Conservation (phyloP, 352 stramenopile species). For the Pythium phragmiticola region DNA sequence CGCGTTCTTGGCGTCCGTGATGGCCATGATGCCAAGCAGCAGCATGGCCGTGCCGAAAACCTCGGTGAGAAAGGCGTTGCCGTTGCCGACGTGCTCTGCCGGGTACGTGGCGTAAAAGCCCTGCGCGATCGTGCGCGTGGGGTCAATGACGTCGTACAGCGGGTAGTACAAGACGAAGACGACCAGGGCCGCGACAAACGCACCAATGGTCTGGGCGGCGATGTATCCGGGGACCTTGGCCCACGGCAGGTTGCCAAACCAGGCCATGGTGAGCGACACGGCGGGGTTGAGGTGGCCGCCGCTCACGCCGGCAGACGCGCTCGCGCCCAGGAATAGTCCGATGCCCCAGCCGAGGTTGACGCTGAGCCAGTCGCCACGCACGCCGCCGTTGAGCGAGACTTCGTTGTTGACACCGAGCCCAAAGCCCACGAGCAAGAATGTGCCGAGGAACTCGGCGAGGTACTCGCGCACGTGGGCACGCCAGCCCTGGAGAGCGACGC, state of each 20-base stretch:
- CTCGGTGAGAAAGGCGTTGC: slow-evolving; percentile 60
- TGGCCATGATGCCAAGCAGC: slow-evolving; percentile 49
- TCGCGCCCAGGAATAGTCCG: slow-evolving; percentile 66
- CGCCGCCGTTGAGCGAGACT: slow-evolving; percentile 40
- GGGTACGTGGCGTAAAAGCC: slow-evolving; percentile 58
- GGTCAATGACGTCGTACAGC: slow-evolving; percentile 48
- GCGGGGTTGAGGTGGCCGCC: slow-evolving; percentile 67
- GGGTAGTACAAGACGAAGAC: slow-evolving; percentile 60
- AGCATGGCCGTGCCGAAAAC: slow-evolving; percentile 58
- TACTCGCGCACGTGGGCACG: slow-evolving; percentile 40
- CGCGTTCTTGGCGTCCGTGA: slow-evolving; percentile 55
- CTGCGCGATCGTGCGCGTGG: slow-evolving; percentile 38
- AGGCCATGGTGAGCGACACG: slow-evolving; percentile 51
- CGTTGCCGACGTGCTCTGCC: slow-evolving; percentile 30
- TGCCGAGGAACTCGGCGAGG: slow-evolving; percentile 61
- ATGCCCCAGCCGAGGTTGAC: slow-evolving; percentile 74
- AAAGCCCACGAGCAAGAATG: slow-evolving; percentile 60
- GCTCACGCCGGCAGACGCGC: slow-evolving; percentile 48
- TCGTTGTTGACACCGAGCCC: slow-evolving; percentile 64
- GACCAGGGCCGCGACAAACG: slow-evolving; percentile 44
- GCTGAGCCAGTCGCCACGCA: slow-evolving; percentile 57
- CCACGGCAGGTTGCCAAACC: slow-evolving; percentile 52
- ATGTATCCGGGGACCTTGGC: slow-evolving; percentile 56
- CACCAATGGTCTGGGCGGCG: slow-evolving; percentile 48
- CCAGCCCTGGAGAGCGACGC: too few relatives aligned